Evolutionary conservation across 2,329 filamentous ascomycete genomes (phyloP), one percentile per base, ranked within the genome.

Genomic region (Hypoxylon sp.): DNA sequence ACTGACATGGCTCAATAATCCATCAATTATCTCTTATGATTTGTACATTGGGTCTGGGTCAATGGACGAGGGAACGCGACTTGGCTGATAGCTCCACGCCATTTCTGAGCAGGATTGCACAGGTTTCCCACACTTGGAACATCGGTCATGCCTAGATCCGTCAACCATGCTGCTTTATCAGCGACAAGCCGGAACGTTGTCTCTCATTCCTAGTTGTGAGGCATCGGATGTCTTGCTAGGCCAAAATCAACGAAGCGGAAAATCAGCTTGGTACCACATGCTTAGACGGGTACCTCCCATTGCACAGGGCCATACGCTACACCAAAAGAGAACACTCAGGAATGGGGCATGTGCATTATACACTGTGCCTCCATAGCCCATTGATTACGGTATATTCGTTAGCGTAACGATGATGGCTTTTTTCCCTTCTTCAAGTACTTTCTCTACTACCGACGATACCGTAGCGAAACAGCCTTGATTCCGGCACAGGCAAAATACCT

Each of bases 151-250:
- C 52, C 63, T 57, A 54, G 55, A 68, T 70, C 66, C 68, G 65
- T 68, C 58, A 61, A 65, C 59, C 61, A 69, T 70, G 70, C 65
- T 70, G 62, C 63, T 70, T 70, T 70, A 75, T 74, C 73, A 69
- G 59, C 44, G 70, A 65, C 65, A 65, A 66, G 68, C 68, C 68
- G 65, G 59, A 68, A 68, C 52, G 65, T 56, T 72, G 60, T 69
- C 66, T 73, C 62, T 73, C 71, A 72, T 75, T 74, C 60, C 62
- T 68, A 60, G 50, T 71, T 69, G 62, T 70, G 67, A 73, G 69
- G 74, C 70, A 72, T 75, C 69, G 68, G 70, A 56, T 74, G 72
- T 76, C 72, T 76, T 71, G 71, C 68, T 72, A 69, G 42, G 54
- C 69, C 59, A 67, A 65, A 70, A 68, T 56, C 60, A 68, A 71